These are phyloP conservation scores for Eucalyptus regnans DNA, from an alignment of 345 rosid species.

Conservation along the genomic window DNA sequence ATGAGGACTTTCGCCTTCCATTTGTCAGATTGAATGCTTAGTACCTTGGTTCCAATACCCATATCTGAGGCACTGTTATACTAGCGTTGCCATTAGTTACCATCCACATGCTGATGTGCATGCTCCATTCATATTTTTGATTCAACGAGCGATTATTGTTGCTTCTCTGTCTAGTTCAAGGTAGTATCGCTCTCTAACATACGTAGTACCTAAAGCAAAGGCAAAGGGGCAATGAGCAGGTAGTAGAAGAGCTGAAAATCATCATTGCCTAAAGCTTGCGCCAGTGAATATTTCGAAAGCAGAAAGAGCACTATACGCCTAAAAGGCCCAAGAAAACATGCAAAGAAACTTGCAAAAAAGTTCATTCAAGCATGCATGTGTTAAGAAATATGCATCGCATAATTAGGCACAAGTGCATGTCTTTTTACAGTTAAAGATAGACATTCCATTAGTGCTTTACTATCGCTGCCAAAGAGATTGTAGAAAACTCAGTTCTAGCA, in stretches of 20 bases:
- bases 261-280: background rate
- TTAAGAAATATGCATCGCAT: background rate
- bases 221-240: background rate
- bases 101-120: background rate
- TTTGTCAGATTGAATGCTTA: background rate
- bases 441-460: background rate
- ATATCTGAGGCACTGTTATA: background rate
- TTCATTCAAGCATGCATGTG: background rate
- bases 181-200: conserved; percentile 63
- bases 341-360: background rate
- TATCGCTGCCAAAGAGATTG: background rate
- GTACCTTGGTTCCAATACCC: background rate
- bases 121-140: background rate
- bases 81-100: background rate
- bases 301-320: background rate
- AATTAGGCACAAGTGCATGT: background rate
- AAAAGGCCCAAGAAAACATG: background rate
- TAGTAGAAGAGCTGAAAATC: background rate
- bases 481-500: background rate
- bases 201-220: conserved; percentile 58
- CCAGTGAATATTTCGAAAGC: background rate
- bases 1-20: background rate
- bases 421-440: background rate
- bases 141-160: background rate
- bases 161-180: conserved; percentile 14